These are phyloP conservation scores for Bassia scoparia DNA, from an alignment of 148 eudicot genomes.

Conservation along the genomic window DNA sequence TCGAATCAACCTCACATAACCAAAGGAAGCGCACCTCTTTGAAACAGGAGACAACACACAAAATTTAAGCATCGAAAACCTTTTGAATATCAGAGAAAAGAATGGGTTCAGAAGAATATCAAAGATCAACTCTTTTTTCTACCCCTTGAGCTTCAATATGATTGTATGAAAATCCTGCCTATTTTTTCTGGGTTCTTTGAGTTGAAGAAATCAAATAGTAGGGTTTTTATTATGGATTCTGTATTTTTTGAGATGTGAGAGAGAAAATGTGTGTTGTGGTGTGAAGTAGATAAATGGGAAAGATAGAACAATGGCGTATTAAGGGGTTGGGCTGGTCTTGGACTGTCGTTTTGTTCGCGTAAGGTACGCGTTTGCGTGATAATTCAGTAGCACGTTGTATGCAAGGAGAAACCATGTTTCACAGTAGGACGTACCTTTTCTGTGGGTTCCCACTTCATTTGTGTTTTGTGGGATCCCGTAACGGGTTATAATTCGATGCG, in stretches of 20 bases:
- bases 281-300: neutral
- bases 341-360: neutral
- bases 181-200: neutral
- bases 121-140: constrained; percentile 36
- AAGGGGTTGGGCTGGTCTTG: neutral
- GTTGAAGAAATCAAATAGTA: too few relatives aligned
- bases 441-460: too few relatives aligned
- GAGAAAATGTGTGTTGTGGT: too few relatives aligned
- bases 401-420: neutral
- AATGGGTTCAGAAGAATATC: constrained; percentile 55
- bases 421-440: neutral
- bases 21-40: constrained; percentile 43
- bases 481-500: too few relatives aligned
- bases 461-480: too few relatives aligned
- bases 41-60: constrained; percentile 43
- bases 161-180: neutral
- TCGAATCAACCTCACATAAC: constrained; percentile 35
- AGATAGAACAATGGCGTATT: neutral
- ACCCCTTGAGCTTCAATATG: neutral
- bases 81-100: constrained; percentile 40
- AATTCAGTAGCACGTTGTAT: constrained; percentile 21
- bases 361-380: constrained; percentile 23
- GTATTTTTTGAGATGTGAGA: neutral
- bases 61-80: constrained; percentile 42
- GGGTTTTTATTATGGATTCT: neutral